Evolutionary conservation across 2,329 filamentous ascomycete genomes (phyloP).

Genomic region (Alternaria sp.): DNA sequence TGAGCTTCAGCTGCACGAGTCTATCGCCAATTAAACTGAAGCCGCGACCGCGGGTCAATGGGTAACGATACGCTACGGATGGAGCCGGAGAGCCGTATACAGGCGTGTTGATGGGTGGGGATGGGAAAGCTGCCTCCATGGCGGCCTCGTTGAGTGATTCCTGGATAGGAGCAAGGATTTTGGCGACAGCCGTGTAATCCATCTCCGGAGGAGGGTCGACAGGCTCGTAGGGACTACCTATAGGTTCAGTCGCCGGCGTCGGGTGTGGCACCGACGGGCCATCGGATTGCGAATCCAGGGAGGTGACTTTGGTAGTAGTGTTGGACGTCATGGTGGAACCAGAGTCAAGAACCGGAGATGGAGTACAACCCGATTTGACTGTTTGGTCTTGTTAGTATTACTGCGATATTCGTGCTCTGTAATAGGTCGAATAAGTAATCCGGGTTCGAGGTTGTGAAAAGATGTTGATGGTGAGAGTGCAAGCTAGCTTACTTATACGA

Average conservation of each 20-base stretch:
- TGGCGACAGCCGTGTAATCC: conserved; percentile 38
- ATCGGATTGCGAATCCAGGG: conserved; percentile 31
- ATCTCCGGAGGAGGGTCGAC: conserved; percentile 27
- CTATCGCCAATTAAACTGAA: conserved; percentile 87
- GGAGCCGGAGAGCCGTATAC: conserved; percentile 36
- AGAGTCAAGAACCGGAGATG: not conserved
- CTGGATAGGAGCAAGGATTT: conserved; percentile 39
- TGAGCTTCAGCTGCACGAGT: conserved; percentile 71
- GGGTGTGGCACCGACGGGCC: conserved; percentile 34
- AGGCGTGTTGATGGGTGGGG: conserved; percentile 44
- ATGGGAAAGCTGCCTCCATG: conserved; percentile 39
- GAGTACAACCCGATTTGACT: not conserved
- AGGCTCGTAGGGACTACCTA: conserved; percentile 16
- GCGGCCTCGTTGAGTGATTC: conserved; percentile 44
- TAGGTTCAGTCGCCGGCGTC: conserved; percentile 36
- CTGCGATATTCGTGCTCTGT: not conserved
- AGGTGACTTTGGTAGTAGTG: conserved; percentile 27
- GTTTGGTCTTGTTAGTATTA: not conserved
- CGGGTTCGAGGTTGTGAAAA: not conserved
- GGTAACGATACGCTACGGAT: conserved; percentile 27
- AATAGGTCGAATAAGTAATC: not conserved
- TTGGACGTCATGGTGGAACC: conserved; percentile 10
- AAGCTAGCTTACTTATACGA: not conserved
- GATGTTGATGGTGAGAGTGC: not conserved
- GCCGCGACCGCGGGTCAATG: conserved; percentile 54